Conservation (phyloP, 2,329 filamentous ascomycete genomes). For the Aspergillus glaucus region DNA sequence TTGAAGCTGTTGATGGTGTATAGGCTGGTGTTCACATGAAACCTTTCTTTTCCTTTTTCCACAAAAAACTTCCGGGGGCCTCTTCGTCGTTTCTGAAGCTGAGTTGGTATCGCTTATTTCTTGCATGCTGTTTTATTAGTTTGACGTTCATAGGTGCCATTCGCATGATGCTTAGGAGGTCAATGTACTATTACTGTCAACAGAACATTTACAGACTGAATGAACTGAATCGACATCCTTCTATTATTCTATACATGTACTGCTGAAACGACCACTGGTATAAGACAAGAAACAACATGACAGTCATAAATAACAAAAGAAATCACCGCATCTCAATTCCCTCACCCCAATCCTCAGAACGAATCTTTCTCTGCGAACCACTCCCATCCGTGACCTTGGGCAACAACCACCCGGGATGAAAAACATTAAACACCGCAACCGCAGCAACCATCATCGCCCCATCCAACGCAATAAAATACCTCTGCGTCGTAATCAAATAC, state of each 20-base stretch:
- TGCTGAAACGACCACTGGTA: background rate
- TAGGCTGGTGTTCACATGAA: constrained; percentile 5
- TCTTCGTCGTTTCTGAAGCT: background rate
- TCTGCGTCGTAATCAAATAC: constrained; percentile 46
- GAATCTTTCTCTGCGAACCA: background rate
- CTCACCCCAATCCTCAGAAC: background rate
- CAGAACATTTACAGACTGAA: background rate
- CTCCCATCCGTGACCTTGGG: constrained; percentile 10
- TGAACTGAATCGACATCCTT: background rate
- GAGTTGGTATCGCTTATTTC: background rate
- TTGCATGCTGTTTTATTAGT: background rate
- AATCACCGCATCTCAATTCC: background rate
- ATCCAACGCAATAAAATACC: constrained; percentile 46
- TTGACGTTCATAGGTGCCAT: background rate
- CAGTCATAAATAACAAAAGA: background rate
- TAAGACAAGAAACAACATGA: background rate
- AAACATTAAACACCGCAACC: constrained; percentile 39
- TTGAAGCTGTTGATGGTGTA: constrained; percentile 34
- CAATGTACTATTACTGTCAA: background rate
- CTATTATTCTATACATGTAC: background rate
- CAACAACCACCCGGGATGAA: constrained; percentile 41
- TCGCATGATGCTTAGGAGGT: background rate
- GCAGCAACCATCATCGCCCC: constrained; percentile 45
- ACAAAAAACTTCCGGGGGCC: background rate
- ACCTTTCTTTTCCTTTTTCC: background rate